Conservation (phyloP, 768 basidiomycete species). For the Boletus eberwhitei region DNA sequence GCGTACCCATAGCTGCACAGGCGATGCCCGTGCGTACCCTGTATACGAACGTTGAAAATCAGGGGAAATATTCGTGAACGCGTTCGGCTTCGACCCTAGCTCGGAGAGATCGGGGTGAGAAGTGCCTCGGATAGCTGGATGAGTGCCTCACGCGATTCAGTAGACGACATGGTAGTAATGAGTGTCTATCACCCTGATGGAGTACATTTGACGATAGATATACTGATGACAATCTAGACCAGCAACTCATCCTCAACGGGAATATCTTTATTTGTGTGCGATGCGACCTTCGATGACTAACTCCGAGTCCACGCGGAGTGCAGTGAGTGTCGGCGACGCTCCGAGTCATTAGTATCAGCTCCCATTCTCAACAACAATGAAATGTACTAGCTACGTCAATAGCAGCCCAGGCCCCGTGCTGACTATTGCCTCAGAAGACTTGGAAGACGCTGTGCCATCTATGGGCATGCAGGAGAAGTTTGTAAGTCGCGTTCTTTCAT, state of each 20-base stretch:
- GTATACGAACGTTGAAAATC: neutral
- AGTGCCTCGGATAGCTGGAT: constrained; percentile 63
- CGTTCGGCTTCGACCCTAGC: constrained; percentile 37
- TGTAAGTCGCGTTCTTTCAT: too few relatives aligned
- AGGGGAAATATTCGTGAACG: neutral
- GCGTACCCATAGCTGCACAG: constrained; percentile 44
- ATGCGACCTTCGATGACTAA: too few relatives aligned
- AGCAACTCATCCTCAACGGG: neutral
- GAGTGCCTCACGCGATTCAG: constrained; percentile 44
- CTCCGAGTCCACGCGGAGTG: too few relatives aligned
- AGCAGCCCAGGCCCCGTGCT: too few relatives aligned
- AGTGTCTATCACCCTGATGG: too few relatives aligned
- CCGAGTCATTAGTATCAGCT: too few relatives aligned
- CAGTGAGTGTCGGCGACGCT: too few relatives aligned
- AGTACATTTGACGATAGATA: neutral
- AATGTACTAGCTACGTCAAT: too few relatives aligned
- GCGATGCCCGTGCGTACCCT: constrained; percentile 48
- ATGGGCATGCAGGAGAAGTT: too few relatives aligned
- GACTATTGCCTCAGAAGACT: too few relatives aligned
- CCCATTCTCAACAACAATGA: too few relatives aligned
- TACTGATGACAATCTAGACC: neutral
- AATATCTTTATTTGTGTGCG: neutral
- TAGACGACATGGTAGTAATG: constrained; percentile 22
- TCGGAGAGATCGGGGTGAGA: constrained; percentile 42
- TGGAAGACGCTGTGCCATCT: too few relatives aligned